These are phyloP conservation scores for Terana coerulea DNA, from an alignment of 768 basidiomycete genomes.

Conservation along the genomic window DNA sequence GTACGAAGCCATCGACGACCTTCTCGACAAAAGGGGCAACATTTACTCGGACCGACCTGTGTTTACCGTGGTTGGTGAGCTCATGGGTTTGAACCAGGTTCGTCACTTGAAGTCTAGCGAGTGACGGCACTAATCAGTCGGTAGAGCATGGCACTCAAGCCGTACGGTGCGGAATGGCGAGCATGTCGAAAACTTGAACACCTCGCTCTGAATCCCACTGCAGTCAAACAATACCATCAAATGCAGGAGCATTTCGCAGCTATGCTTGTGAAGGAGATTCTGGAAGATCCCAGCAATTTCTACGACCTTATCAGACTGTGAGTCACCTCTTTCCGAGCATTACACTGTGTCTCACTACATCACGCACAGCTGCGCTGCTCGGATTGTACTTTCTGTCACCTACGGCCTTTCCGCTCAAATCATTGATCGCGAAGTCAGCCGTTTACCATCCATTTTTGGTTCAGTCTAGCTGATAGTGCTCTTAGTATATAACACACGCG, in stretches of 20 bases:
- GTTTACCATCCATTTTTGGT: background rate
- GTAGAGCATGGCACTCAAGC: constrained; percentile 24
- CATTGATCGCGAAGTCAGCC: background rate
- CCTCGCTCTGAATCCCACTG: constrained; percentile 24
- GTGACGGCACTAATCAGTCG: no score
- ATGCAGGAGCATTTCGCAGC: constrained; percentile 27
- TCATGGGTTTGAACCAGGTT: constrained; percentile 28
- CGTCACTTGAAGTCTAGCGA: no score
- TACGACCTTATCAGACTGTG: constrained; percentile 3
- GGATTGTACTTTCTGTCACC: constrained; percentile 2
- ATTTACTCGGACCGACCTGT: constrained; percentile 31
- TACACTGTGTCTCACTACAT: background rate
- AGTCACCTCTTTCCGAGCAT: background rate
- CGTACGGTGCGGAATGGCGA: constrained; percentile 21
- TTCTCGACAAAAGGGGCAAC: constrained; percentile 25
- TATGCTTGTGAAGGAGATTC: constrained; percentile 9
- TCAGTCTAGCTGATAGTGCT: background rate
- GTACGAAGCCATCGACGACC: constrained; percentile 23
- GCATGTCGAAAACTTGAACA: constrained; percentile 28
- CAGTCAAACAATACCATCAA: constrained; percentile 30
- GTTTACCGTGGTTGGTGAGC: constrained; percentile 34
- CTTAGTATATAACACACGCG: constrained; percentile 7
- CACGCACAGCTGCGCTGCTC: background rate
- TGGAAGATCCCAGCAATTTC: constrained; percentile 2
- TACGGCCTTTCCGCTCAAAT: constrained; percentile 2